Base-by-base conservation (phyloP, 495 filamentous ascomycete genomes). In the Usnea hakonensis region DNA sequence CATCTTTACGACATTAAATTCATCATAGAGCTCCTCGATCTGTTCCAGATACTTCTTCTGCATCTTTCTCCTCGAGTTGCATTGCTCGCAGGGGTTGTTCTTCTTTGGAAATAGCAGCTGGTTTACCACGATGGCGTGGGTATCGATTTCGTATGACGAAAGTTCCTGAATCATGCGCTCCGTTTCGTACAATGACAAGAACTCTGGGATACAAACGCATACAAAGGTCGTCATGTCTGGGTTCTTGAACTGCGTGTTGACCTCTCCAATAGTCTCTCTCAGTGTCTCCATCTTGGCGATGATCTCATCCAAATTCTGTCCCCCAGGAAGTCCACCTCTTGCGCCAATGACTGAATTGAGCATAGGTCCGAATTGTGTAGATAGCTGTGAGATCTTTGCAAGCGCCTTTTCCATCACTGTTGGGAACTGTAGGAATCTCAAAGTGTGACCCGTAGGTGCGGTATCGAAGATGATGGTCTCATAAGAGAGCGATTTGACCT, bases 91-190 rank as follows among this genome's bases (percentile, higher is more conserved):
- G 37, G 84, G 81, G 68, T 87, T 94, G 28, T 86, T 87, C 64
- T 87, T 81, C 74, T 89, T 90, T 19, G 94, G 94, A 77, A 95
- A 98, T 60, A 98, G 76, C 64, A 98, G 81, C 80, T 99, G 94
- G 75, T 99, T 99, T 71, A 99, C 94, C 21, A 99, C 94, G 65
- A 99, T 97, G 68, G 87, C 82, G 73, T 99, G 94, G 11, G 93
- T 96, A 74, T 99, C 94, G 71, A 99, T 99, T 67, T 85, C 77
- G 77, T 96, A 99, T 72, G 81, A 87, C 53, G 91, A 86, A 67
- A 99, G 81, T 78, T 99, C 94, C 76, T 98, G 94, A 69, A 98
- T 97, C 94, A 98, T 97, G 65, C 94, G 89, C 77, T 99, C 94
- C 58, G 94, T 99, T 80, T 99, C 94, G 76, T 97, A 99, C 46